Evolutionary conservation across 2,329 filamentous ascomycete genomes (phyloP), one percentile per base, ranked within the genome.

Genomic region (Calonectria montana): DNA sequence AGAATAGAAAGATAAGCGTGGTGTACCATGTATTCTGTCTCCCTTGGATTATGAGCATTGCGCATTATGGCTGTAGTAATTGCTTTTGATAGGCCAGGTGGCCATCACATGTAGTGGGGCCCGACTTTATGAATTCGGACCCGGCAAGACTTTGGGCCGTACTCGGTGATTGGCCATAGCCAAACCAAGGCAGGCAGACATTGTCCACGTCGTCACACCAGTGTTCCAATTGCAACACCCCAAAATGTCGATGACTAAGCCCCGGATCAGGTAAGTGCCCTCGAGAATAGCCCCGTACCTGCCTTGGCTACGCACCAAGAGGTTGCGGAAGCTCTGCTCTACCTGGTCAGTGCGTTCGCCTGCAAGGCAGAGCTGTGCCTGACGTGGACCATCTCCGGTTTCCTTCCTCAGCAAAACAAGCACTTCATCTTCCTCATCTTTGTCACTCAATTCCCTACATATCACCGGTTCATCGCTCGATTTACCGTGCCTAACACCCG

Each of bases 301-400:
- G 72, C 76, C 74, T 25, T 45, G 39, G 7, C 39, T 41, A 5
- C 76, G 61, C 53, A 59, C 71, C 50, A 65, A 64, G 39, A 21
- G 65, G 67, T 27, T 35, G 35, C 41, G 37, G 16, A 69, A 78
- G 76, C 77, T 79, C 29, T 59, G 35, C 53, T 59, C 45, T 1
- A 61, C 43, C 69, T 76, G 79, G 78, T 68, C 79, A 73, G 79
- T 80, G 79, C 79, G 69, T 71, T 59, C 16, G 61, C 27, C 72
- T 76, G 72, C 81, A 79, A 83, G 83, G 81, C 82, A 84, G 82
- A 83, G 82, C 82, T 82, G 79, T 83, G 81, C 83, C 82, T 87
- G 86, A 87, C 86, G 85, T 87, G 85, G 83, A 86, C 81, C 74
- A 74, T 77, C 73, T 78, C 77, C 75, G 81, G 79, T 77, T 80